Evolutionary conservation across 352 stramenopile genomes (phyloP), one percentile per base, ranked within the genome.

Genomic region (Pilasporangium apinafurcum): DNA sequence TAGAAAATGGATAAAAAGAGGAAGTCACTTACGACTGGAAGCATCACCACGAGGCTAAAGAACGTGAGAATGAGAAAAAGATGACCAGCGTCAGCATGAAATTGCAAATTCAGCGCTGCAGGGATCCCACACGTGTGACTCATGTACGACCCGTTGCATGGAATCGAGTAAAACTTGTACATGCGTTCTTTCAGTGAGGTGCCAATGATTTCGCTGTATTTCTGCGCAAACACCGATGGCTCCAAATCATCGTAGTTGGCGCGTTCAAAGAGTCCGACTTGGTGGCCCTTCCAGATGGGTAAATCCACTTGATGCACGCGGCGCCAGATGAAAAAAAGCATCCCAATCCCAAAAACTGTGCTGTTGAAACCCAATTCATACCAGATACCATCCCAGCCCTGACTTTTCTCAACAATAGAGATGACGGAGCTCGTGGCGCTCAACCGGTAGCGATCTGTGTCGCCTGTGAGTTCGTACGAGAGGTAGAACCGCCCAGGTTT

Each of bases 161-260:
- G 49, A 20, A 83, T 48, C 8, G 42, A 25, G 45, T 65, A 67
- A 35, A 86, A 92, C 30, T 52, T 63, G 7, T 53, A 53, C 39
- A 84, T 48, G 20, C 77, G 65, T 20, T 79, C 59, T 31, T 34
- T 46, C 1, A 85, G 9, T 2, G 59, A 70, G 3, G 42, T 24
- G 2, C 63, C 74, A 3, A 59, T 34, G 21, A 89, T 61, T 29
- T 78, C 60, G 1, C 59, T 37, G 50, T 87, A 86, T 29, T 68
- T 74, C 34, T 54, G 50, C 10, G 48, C 48, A 30, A 86, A 88
- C 14, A 41, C 44, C 7, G 56, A 33, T 9, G 49, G 42, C 6
- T 68, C 51, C 0, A 86, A 48, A 22, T 76, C 57, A 31, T 87
- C 79, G 37, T 76, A 86, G 59, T 92, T 89, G 35, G 64, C 65